Evolutionary conservation across 768 basidiomycete species (phyloP), one percentile per base, ranked within the genome.

Genomic region (Tricholoma terreum): DNA sequence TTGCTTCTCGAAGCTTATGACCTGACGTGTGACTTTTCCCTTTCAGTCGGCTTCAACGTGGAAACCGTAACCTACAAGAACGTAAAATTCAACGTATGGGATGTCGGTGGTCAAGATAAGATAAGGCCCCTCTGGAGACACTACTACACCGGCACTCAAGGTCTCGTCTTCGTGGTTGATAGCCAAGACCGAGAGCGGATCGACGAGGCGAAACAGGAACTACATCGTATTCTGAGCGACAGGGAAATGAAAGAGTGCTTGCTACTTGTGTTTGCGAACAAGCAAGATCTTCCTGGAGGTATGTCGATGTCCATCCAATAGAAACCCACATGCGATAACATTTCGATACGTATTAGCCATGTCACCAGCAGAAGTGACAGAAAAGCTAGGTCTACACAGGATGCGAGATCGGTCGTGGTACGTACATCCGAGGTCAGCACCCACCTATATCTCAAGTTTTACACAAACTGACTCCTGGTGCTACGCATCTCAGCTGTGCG

Each of bases 41-140:
- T 24, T 51, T 53, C 57, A 93, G 94, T 97, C 70, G 96, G 96
- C 21, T 98, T 98, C 84, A 98, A 98, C 68, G 96, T 98, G 58
- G 96, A 98, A 76, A 98, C 96, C 3, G 96, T 98, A 53, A 97
- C 94, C 48, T 98, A 98, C 78, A 97, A 97, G 83, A 98, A 98
- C 60, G 94, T 93, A 68, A 92, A 92, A 71, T 94, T 93, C 78
- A 93, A 92, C 63, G 89, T 92, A 6, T 91, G 94, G 93, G 94
- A 97, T 69, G 96, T 98, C 38, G 96, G 96, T 66, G 96, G 96
- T n/a, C 96, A 98, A 76, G 96, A 98, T 80, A 98, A 98, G 83
- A 98, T 98, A 69, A 84, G 96, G 51, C 96, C 96, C 22, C 80
- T 98, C 40, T 98, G 96, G 96, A 83, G 96, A 75, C 96, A 98